These are phyloP conservation scores for Bryum argenteum DNA, from an alignment of 225 moss, liverwort and hornwort species.

Conservation along the genomic window DNA sequence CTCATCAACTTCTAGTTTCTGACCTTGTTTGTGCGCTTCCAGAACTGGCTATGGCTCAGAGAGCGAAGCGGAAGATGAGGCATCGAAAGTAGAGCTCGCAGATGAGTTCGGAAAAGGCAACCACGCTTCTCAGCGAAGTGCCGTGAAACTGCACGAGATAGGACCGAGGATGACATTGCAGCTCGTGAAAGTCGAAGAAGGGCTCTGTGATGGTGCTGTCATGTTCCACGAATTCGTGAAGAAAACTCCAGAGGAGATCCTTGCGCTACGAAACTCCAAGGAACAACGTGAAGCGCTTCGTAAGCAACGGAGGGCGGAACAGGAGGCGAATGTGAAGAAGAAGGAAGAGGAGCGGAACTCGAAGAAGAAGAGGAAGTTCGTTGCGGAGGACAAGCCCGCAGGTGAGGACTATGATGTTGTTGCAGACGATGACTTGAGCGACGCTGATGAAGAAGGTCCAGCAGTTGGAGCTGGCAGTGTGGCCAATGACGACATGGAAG, in stretches of 20 bases:
- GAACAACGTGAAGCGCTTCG: conserved; percentile 87
- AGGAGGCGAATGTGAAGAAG: conserved; percentile 83
- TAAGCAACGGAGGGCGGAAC: conserved; percentile 91
- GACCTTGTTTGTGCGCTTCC: conserved; percentile 6
- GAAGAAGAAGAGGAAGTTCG: conserved; percentile 52
- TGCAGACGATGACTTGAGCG: conserved; percentile 40
- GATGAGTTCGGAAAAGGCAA: conserved; percentile 93
- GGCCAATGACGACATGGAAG: conserved; percentile 60
- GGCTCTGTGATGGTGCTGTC: conserved; percentile 84
- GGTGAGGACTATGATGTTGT: conserved; percentile 41
- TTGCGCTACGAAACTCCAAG: conserved; percentile 66
- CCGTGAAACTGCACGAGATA: conserved; percentile 92
- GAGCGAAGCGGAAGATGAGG: conserved; percentile 95
- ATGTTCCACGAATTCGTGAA: conserved; percentile 97
- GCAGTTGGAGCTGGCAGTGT: conserved; percentile 34
- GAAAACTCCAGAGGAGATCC: conserved; percentile 83
- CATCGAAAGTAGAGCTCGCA: conserved; percentile 76
- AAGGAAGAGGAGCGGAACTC: conserved; percentile 66
- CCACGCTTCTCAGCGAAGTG: conserved; percentile 87
- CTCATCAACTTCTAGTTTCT: background rate
- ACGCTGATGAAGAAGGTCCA: conserved; percentile 52
- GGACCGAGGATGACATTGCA: conserved; percentile 90
- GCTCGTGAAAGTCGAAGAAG: conserved; percentile 98
- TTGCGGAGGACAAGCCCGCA: conserved; percentile 41
- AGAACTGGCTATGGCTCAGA: conserved; percentile 94